Percentiles rank a stretch among this genome's conserved stretches.
phyloP scores from a whole-genome alignment of 768 basidiomycete genomes.

The Sporobolomyces pararoseus region DNA sequence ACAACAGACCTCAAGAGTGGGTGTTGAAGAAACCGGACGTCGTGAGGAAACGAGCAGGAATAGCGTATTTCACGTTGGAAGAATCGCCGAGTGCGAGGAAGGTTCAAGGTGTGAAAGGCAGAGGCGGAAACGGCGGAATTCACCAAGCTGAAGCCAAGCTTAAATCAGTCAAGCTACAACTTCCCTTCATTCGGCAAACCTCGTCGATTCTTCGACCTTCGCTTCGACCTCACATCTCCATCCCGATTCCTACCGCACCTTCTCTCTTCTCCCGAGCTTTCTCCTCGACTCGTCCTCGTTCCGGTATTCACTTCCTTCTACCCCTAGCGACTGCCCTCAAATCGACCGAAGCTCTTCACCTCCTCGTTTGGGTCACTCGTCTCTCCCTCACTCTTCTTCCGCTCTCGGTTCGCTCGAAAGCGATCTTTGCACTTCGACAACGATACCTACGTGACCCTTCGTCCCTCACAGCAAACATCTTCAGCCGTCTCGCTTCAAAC shows the following conservation, averaged over 20 bases:
- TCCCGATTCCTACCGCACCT: neutral
- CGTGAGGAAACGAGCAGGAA: neutral
- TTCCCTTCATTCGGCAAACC: neutral
- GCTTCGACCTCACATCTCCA: neutral
- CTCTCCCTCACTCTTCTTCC: constrained; percentile 38
- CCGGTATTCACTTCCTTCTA: constrained; percentile 23
- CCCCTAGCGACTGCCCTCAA: constrained; percentile 36
- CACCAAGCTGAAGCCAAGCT: neutral
- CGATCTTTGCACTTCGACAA: constrained; percentile 23
- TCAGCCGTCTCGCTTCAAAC: neutral
- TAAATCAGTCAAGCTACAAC: neutral
- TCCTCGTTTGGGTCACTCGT: constrained; percentile 31
- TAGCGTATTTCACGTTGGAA: neutral
- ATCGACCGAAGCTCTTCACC: constrained; percentile 33
- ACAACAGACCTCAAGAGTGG: constrained; percentile 9
- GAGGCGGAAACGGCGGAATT: neutral
- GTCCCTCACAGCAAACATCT: constrained; percentile 16
- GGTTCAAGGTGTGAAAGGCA: neutral
- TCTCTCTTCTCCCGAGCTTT: constrained; percentile 16
- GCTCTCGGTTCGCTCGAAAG: constrained; percentile 31
- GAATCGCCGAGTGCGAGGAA: neutral
- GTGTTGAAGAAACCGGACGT: neutral
- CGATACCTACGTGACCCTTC: constrained; percentile 22
- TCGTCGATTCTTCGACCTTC: neutral
- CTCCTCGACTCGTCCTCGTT: neutral